Evolutionary conservation across 1,284 basidiomycete genomes (phyloP).

Genomic region (Malassezia restricta): DNA sequence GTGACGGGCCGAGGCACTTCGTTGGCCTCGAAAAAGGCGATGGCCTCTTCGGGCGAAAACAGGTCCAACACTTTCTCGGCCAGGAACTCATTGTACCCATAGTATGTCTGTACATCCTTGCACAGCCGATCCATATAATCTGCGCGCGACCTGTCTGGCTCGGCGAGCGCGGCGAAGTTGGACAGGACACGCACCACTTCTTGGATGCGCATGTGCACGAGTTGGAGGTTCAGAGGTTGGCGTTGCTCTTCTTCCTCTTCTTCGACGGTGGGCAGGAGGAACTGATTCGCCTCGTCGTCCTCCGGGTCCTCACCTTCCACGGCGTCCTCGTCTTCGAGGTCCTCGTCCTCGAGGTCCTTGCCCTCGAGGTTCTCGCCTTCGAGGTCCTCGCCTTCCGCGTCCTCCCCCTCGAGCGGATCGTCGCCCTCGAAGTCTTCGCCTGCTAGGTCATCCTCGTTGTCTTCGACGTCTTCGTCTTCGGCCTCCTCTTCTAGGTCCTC

Average conservation of each 20-base stretch:
- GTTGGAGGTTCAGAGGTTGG: constrained; percentile 56
- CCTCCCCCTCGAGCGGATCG: constrained; percentile 19
- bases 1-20: constrained; percentile 92
- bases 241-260: constrained; percentile 63
- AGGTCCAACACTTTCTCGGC: constrained; percentile 86
- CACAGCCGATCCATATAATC: constrained; percentile 83
- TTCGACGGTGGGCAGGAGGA: constrained; percentile 66
- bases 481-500: constrained; percentile 22
- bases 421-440: constrained; percentile 15
- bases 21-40: constrained; percentile 97
- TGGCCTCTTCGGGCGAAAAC: constrained; percentile 75
- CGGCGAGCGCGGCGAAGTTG: constrained; percentile 24
- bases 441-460: too few species aligned
- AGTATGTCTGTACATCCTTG: constrained; percentile 59
- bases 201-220: constrained; percentile 76
- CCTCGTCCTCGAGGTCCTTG: background rate
- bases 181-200: constrained; percentile 67
- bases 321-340: constrained; percentile 15
- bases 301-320: constrained; percentile 11
- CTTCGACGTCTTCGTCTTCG: background rate
- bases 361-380: constrained; percentile 46
- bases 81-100: constrained; percentile 94
- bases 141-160: constrained; percentile 57
- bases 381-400: constrained; percentile 19
- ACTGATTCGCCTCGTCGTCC: constrained; percentile 50